Base-by-base conservation (phyloP, 371 early-diverging fungal genomes). In the Funneliformis caledonium region DNA sequence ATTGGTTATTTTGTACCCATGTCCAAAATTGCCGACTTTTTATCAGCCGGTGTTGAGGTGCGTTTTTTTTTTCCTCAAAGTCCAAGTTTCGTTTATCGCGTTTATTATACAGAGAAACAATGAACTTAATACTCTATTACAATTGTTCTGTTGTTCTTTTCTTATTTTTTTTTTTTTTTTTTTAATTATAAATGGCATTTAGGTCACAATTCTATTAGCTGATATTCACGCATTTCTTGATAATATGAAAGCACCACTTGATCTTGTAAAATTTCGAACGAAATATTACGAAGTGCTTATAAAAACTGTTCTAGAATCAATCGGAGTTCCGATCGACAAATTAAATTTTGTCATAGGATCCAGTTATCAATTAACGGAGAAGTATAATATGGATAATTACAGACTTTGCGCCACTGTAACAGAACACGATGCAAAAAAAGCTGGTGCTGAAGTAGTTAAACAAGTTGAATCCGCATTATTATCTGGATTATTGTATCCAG, bases 381-480 rank as follows among this genome's bases (percentile, higher is more conserved):
- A 97, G 86, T 99, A 98, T 88, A 91, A 93, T 52, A 92, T 99
- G 90, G 99, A 99, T 86, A 93, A 94, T 88, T 97, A 97, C 89
- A 93, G 94, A 82, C 89, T 99, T 48, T 88, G 94, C 76, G 94
- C 98, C 37, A 85, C 93, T 73, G 93, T 97, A 1, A 96, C 97
- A 4, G 97, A 96, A 84, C 97, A 95, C 83, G 99, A 99, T 87
- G 97, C 99, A 78, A 97, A 97, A 84, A 98, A 97, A 88, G 99
- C 99, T n/a, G 99, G 99, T 82, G 94, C 99, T 48, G 97, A 99
- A 85, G 99, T 99, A 9, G 99, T 99, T 70, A 99, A 99, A 90
- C 99, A 99, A 89, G 96, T 97, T n/a, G 94, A 93, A 12, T 92
- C 94, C n/a, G 96, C 99, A 33, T 86, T 95, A 47, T 89, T 99